These are phyloP conservation scores for Colletotrichum somersetense DNA, from an alignment of 2,329 filamentous ascomycete genomes.

Conservation along the genomic window DNA sequence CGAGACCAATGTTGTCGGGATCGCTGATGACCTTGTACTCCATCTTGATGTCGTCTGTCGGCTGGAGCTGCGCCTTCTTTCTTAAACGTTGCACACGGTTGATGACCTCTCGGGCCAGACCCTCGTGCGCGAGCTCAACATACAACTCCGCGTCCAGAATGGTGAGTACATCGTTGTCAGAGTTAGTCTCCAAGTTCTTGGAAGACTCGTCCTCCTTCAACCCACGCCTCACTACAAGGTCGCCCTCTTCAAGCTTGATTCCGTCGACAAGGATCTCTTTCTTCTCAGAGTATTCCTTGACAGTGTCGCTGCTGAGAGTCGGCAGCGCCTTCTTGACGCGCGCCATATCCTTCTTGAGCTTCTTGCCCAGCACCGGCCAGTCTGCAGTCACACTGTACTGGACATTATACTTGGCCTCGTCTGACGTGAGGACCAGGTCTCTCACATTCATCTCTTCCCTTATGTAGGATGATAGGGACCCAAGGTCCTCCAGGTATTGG, in stretches of 20 bases:
- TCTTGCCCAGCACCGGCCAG: constrained; percentile 95
- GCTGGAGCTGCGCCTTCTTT: constrained; percentile 91
- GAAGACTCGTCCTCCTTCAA: constrained; percentile 79
- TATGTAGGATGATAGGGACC: constrained; percentile 88
- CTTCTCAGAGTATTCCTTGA: constrained; percentile 80
- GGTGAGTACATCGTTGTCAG: constrained; percentile 89
- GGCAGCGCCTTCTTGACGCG: constrained; percentile 94
- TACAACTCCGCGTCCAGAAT: constrained; percentile 89
- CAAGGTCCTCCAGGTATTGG: constrained; percentile 87
- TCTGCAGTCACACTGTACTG: constrained; percentile 91
- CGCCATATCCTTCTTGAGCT: constrained; percentile 93
- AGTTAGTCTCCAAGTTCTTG: constrained; percentile 85
- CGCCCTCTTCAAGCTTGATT: constrained; percentile 84
- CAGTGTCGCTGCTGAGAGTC: constrained; percentile 80
- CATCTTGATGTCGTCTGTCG: constrained; percentile 96
- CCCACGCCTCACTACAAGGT: constrained; percentile 85
- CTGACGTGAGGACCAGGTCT: constrained; percentile 84
- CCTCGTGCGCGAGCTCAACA: constrained; percentile 88
- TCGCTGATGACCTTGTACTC: constrained; percentile 87
- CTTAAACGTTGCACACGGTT: constrained; percentile 91
- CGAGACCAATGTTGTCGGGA: constrained; percentile 80
- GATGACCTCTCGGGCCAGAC: constrained; percentile 91
- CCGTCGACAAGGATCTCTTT: constrained; percentile 87
- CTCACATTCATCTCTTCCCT: constrained; percentile 92
- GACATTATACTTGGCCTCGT: constrained; percentile 92